Conservation (phyloP, 176 grass and related monocot species). For the Oropetium thomaeum region DNA sequence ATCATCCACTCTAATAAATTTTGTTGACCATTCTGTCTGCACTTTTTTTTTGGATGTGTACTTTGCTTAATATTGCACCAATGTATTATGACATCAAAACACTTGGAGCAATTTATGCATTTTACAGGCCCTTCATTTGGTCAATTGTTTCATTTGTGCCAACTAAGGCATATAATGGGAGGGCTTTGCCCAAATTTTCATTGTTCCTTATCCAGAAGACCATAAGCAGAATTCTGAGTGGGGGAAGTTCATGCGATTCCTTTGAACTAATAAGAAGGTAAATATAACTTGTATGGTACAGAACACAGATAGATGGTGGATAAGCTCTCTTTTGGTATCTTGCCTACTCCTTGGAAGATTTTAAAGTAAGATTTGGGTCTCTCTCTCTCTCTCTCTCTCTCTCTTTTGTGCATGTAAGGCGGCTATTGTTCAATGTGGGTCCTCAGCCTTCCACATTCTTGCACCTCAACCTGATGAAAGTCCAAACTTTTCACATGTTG, state of each 20-base stretch:
- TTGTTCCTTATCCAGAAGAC: constrained; percentile 64
- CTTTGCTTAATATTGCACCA: constrained; percentile 6
- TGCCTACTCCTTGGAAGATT: background rate
- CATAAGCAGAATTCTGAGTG: constrained; percentile 49
- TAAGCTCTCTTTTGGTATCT: background rate
- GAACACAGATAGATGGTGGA: background rate
- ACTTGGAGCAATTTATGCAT: background rate
- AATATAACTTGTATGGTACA: background rate
- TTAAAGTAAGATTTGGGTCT: background rate
- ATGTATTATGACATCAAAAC: background rate
- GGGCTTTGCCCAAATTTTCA: constrained; percentile 37
- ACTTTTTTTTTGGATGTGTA: background rate
- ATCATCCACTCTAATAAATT: constrained; percentile 6
- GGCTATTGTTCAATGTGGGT: constrained; percentile 27
- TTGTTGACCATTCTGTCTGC: background rate
- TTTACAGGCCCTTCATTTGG: constrained; percentile 51
- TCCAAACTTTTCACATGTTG: constrained; percentile 52
- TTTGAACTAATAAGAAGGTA: constrained; percentile 48
- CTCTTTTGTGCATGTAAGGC: constrained; percentile 46
- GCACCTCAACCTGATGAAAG: constrained; percentile 32
- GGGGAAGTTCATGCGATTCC: constrained; percentile 51
- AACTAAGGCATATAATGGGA: constrained; percentile 18
- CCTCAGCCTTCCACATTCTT: constrained; percentile 44
- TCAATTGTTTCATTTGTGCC: constrained; percentile 40
- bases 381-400: constrained; percentile 1